Base-by-base conservation (phyloP, 2,329 filamentous ascomycete species). In the Sporothrix humicola region DNA sequence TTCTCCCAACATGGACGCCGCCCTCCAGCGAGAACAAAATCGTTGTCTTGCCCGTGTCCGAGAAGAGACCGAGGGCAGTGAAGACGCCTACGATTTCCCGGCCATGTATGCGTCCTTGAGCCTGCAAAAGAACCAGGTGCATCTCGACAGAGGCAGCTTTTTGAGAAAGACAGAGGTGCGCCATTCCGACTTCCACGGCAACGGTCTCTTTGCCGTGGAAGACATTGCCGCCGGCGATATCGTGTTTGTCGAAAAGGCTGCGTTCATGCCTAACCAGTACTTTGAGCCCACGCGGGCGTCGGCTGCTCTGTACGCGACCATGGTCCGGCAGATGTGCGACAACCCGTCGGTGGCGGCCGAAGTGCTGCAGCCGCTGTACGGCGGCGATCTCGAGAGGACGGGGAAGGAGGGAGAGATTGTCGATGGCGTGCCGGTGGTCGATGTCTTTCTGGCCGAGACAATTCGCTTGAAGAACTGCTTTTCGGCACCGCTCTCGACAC, bases 401-500 rank as follows among this genome's bases (percentile, higher is more conserved):
- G 81, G 81, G 0, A 65, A 74, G 0, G 82, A 84, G 69, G 79
- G 79, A 0, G 76, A 77, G 1, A 65, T 81, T 0, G 78, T 82
- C 1, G 81, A 82, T 65, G 82, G 80, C 20, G 77, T 77, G 13
- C 79, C 79, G 0, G 78, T 83, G 5, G 76, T 84, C 6, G 83
- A 84, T 72, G 78, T 81, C 0, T 84, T 83, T 73, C 76, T 83
- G 5, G 78, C 82, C 72, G 82, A 84, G 77, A 79, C 79, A 7
- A 81, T 84, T 69, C 81, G 82, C n/a, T 79, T 80, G 63, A 83
- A 81, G 76, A 84, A 83, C 72, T 84, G 82, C 77, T 82, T 82
- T 78, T 81, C 79, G 72, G 76, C 78, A 23, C 80, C 81, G 1
- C 76, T 79, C n/a, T 78, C 80, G 2, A 81, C 80, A 5, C 65